A percentile compares a stretch with the other conserved stretches of the same genome.
Evolutionary conservation across 257 asterid genomes (phyloP).

Genomic region (Salvia miltiorrhiza): DNA sequence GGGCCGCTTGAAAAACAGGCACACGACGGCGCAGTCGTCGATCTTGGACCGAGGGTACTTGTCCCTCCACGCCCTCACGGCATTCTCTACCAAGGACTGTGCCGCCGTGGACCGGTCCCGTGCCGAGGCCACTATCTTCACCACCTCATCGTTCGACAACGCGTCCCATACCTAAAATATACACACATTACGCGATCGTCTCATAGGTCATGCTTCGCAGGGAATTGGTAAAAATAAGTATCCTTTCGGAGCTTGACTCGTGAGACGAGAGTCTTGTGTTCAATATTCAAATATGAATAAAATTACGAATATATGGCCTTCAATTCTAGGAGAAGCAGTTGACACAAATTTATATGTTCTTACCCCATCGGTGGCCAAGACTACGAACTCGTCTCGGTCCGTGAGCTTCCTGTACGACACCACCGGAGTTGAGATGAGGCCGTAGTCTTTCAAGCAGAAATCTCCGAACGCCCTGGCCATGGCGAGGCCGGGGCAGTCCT

Average conservation of each 20-base stretch:
- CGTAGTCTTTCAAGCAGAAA: conserved; percentile 77
- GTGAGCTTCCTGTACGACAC: conserved; percentile 55
- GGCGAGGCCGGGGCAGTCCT: conserved; percentile 92
- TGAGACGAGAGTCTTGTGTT: neutral
- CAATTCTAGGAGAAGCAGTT: no score
- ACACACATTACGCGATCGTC: no score
- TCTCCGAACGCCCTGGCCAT: conserved; percentile 96
- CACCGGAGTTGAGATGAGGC: conserved; percentile 73
- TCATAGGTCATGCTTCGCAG: no score
- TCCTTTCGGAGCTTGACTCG: neutral
- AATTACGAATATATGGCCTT: no score
- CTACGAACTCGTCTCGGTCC: conserved; percentile 67
- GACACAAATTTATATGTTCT: conserved; percentile 5
- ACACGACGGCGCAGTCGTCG: conserved; percentile 71
- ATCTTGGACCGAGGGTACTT: conserved; percentile 63
- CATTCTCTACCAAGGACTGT: conserved; percentile 49
- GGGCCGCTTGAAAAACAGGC: conserved; percentile 61
- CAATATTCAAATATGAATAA: no score
- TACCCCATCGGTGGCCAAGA: conserved; percentile 94
- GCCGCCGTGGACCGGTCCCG: conserved; percentile 64
- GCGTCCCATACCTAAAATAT: conserved; percentile 72
- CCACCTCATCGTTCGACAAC: conserved; percentile 62
- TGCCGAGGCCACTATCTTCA: conserved; percentile 56
- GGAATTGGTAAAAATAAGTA: no score
- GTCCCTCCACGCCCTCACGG: conserved; percentile 61